Conservation (phyloP, 2,329 filamentous ascomycete genomes). For the Diplocarpon rosae region DNA sequence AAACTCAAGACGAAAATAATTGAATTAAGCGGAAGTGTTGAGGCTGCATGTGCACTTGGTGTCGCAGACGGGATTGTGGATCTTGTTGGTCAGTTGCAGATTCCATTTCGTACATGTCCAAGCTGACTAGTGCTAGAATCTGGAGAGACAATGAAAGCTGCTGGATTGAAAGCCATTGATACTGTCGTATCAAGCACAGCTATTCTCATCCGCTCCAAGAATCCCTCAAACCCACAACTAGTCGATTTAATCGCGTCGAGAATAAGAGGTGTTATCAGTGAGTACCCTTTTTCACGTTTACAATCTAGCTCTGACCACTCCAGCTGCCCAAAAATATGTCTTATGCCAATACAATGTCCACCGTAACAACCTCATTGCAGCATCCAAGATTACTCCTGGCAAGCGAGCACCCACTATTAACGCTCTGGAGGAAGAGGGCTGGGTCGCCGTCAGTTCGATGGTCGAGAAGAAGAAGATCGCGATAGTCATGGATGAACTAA, state of each 20-base stretch:
- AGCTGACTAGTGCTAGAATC: slow-evolving; percentile 53
- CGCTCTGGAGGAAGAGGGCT: slow-evolving; percentile 66
- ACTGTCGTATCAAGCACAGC: slow-evolving; percentile 84
- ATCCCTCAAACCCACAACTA: slow-evolving; percentile 66
- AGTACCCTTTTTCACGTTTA: slow-evolving; percentile 19
- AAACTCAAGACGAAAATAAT: slow-evolving; percentile 80
- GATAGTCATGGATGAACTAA: slow-evolving; percentile 27
- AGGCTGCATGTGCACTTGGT: slow-evolving; percentile 89
- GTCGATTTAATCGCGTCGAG: slow-evolving; percentile 77
- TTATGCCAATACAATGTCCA: slow-evolving; percentile 95
- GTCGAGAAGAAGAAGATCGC: slow-evolving; percentile 28
- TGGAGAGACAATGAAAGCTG: slow-evolving; percentile 95
- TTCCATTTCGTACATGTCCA: not conserved
- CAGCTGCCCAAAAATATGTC: slow-evolving; percentile 80
- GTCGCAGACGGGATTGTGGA: slow-evolving; percentile 97
- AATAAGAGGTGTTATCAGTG: slow-evolving; percentile 85
- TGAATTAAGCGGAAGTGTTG: slow-evolving; percentile 90
- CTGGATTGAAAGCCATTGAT: slow-evolving; percentile 85
- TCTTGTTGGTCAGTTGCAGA: slow-evolving; percentile 66
- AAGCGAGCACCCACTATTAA: slow-evolving; percentile 90
- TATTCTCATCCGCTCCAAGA: slow-evolving; percentile 83
- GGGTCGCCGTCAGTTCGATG: slow-evolving; percentile 21
- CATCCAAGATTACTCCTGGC: slow-evolving; percentile 74
- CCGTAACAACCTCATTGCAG: slow-evolving; percentile 53
- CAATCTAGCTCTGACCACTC: slow-evolving; percentile 9